Percentiles rank a stretch among this genome's conserved stretches.
phyloP scores from a whole-genome alignment of 2,329 filamentous ascomycete genomes.

The Cercospora zeina region DNA sequence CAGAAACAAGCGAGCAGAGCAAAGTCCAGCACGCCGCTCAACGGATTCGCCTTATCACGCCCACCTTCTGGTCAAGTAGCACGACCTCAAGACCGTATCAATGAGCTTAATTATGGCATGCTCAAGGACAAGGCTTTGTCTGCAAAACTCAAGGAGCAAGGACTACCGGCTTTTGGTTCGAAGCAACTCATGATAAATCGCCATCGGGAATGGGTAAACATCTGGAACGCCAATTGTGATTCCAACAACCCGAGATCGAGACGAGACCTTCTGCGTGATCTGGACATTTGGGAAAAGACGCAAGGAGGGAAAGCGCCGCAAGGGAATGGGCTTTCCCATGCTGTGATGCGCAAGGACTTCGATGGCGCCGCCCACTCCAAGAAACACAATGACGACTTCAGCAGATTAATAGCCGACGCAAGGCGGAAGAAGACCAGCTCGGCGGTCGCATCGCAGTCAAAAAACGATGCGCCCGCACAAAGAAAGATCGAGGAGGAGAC shows the following conservation, averaged over 20 bases:
- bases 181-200: conserved; percentile 72
- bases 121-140: conserved; percentile 75
- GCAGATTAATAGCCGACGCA: conserved; percentile 75
- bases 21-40: conserved; percentile 29
- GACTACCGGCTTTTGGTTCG: conserved; percentile 69
- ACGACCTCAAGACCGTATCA: conserved; percentile 62
- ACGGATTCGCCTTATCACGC: conserved; percentile 21
- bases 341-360: conserved; percentile 83
- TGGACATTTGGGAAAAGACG: conserved; percentile 84
- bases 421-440: conserved; percentile 53
- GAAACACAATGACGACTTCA: conserved; percentile 73
- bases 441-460: conserved; percentile 23
- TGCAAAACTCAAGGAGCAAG: conserved; percentile 79
- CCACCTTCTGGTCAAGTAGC: conserved; percentile 32
- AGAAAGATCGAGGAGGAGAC: not conserved
- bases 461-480: conserved; percentile 16
- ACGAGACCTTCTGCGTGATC: conserved; percentile 69
- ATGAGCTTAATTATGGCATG: conserved; percentile 81
- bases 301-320: conserved; percentile 63
- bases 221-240: conserved; percentile 98
- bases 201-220: conserved; percentile 89
- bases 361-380: conserved; percentile 74
- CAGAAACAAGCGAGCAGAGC: conserved; percentile 34
- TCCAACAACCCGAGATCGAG: conserved; percentile 70
- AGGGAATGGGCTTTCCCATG: conserved; percentile 44